Evolutionary conservation across 1,139 yeast genomes (phyloP).

Genomic region (Taphrina deformans): DNA sequence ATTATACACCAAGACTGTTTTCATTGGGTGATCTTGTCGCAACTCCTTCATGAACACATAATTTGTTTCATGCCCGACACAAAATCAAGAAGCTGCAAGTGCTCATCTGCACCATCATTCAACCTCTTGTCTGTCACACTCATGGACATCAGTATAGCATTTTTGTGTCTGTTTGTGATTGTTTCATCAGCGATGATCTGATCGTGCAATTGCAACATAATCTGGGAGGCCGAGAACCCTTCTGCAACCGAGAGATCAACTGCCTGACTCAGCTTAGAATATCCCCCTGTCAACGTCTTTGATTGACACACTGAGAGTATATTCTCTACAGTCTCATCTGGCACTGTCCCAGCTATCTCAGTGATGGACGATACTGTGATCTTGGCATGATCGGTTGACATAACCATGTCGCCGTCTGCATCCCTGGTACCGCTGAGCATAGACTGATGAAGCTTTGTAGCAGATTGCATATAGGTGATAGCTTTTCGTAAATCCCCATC

Average conservation of each 20-base stretch:
- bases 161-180: slow-evolving; percentile 60
- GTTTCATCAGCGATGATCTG: slow-evolving; percentile 60
- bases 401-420: slow-evolving; percentile 45
- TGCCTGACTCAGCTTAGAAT: slow-evolving; percentile 48
- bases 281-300: slow-evolving; percentile 31
- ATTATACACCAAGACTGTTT: too few species aligned
- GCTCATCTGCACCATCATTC: slow-evolving; percentile 88
- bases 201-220: slow-evolving; percentile 79
- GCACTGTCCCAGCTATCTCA: slow-evolving; percentile 86
- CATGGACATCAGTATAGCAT: slow-evolving; percentile 60
- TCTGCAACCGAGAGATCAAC: slow-evolving; percentile 61
- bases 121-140: slow-evolving; percentile 75
- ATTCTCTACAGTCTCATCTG: slow-evolving; percentile 53
- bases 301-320: slow-evolving; percentile 49
- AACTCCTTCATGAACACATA: neutral
- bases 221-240: slow-evolving; percentile 87
- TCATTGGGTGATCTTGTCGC: too few species aligned
- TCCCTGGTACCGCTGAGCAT: slow-evolving; percentile 41
- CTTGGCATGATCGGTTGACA: slow-evolving; percentile 35
- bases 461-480: slow-evolving; percentile 85
- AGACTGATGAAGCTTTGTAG: slow-evolving; percentile 59
- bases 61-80: slow-evolving; percentile 24
- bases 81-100: slow-evolving; percentile 68
- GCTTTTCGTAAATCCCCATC: slow-evolving; percentile 92
- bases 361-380: slow-evolving; percentile 54